These are phyloP conservation scores for Tanacetum coccineum DNA, from an alignment of 129 eudicot species.

Conservation along the genomic window DNA sequence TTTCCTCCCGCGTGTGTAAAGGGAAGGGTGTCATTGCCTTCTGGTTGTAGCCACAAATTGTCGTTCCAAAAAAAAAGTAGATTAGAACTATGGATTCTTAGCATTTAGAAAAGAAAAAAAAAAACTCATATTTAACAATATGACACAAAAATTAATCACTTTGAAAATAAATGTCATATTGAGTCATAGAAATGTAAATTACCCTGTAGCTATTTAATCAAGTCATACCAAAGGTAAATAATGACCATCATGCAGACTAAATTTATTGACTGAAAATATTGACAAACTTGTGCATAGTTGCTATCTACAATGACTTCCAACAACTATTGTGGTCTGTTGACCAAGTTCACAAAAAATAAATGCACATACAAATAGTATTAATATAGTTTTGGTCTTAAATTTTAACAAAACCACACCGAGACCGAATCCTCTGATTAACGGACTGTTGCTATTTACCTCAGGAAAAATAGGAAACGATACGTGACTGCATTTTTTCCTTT, in stretches of 20 bases:
- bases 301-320: background rate
- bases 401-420: background rate
- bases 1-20: too few relatives aligned
- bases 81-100: too few relatives aligned
- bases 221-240: background rate
- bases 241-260: background rate
- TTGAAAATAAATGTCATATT: too few relatives aligned
- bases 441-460: background rate
- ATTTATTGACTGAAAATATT: background rate
- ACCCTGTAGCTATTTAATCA: too few relatives aligned
- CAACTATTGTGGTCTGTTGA: background rate
- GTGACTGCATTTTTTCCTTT: background rate
- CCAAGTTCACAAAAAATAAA: background rate
- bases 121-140: too few relatives aligned
- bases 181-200: too few relatives aligned
- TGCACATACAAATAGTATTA: conserved; percentile 3
- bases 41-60: too few relatives aligned
- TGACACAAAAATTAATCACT: too few relatives aligned
- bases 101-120: too few relatives aligned
- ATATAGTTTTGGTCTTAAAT: conserved; percentile 1
- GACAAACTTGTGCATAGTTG: background rate
- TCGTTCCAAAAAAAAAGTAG: too few relatives aligned
- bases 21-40: too few relatives aligned
- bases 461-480: background rate
- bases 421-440: background rate